phyloP scores from a whole-genome alignment of 352 stramenopile genomes.

The Phytophthora ramorum region DNA sequence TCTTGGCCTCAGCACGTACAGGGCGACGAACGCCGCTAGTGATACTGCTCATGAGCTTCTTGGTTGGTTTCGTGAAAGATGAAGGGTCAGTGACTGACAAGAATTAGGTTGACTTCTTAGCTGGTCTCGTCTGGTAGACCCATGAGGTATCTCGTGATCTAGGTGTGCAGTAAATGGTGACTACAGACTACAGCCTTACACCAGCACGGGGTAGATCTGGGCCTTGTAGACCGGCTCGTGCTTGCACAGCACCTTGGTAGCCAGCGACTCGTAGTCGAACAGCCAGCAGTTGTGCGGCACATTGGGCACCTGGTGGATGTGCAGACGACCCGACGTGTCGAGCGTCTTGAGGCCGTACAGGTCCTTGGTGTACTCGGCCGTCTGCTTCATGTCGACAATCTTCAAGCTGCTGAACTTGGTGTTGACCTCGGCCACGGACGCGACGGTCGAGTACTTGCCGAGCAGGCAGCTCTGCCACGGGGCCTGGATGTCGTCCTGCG shows the following conservation, averaged over 20 bases:
- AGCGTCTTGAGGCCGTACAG: slow-evolving; percentile 52
- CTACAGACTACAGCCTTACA: slow-evolving; percentile 5
- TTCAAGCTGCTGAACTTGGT: slow-evolving; percentile 43
- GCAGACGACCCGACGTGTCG: slow-evolving; percentile 27
- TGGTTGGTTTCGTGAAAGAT: slow-evolving; percentile 23
- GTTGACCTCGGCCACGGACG: slow-evolving; percentile 29
- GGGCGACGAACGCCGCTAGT: slow-evolving; percentile 14
- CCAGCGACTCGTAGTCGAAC: slow-evolving; percentile 45
- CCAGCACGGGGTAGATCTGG: slow-evolving; percentile 42
- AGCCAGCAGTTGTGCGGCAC: slow-evolving; percentile 55
- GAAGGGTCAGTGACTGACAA: slow-evolving; percentile 31
- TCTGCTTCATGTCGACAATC: slow-evolving; percentile 41
- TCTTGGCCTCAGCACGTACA: slow-evolving; percentile 44
- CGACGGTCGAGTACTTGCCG: slow-evolving; percentile 49
- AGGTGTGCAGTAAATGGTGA: background rate
- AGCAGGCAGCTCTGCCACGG: slow-evolving; percentile 52
- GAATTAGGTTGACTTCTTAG: no score
- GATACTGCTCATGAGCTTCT: slow-evolving; percentile 21
- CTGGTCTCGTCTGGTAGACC: no score
- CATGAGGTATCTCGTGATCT: background rate
- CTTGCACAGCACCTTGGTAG: slow-evolving; percentile 32
- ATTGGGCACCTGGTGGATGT: slow-evolving; percentile 34
- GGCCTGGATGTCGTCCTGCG: slow-evolving; percentile 42
- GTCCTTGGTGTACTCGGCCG: slow-evolving; percentile 43
- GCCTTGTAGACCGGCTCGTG: slow-evolving; percentile 39